phyloP scores from a whole-genome alignment of 495 filamentous ascomycete genomes.

The Pseudotulostoma volvatum region DNA sequence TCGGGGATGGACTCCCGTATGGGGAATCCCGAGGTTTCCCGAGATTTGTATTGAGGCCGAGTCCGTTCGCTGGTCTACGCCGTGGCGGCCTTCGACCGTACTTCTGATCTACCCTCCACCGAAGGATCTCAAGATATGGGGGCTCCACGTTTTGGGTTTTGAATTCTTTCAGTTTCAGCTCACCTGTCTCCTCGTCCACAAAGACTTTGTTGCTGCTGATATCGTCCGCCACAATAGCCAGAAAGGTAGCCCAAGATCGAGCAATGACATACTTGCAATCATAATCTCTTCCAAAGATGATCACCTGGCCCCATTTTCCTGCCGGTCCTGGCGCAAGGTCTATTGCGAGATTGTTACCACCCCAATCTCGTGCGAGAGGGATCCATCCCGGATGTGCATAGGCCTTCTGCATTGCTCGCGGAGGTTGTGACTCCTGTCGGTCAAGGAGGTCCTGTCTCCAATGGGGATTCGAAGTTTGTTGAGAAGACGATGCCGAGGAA shows the following conservation, averaged over 20 bases:
- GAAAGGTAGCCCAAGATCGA: conserved; percentile 77
- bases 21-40: conserved; percentile 31
- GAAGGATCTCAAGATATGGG: conserved; percentile 83
- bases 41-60: conserved; percentile 21
- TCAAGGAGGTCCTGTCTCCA: conserved; percentile 79
- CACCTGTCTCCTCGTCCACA: conserved; percentile 80
- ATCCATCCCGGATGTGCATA: conserved; percentile 96
- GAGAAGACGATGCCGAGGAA: conserved; percentile 35
- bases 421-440: conserved; percentile 76
- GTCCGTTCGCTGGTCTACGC: conserved; percentile 27
- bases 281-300: conserved; percentile 93
- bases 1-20: conserved; percentile 35
- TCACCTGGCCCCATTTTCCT: conserved; percentile 90
- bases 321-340: conserved; percentile 85
- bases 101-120: conserved; percentile 90
- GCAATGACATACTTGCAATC: conserved; percentile 96
- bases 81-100: conserved; percentile 48
- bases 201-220: conserved; percentile 69
- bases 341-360: conserved; percentile 88
- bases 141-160: conserved; percentile 76
- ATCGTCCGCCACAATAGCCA: conserved; percentile 81
- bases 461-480: conserved; percentile 34
- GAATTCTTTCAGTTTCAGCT: conserved; percentile 86
- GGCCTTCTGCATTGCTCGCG: conserved; percentile 71
- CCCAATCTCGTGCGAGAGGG: conserved; percentile 91